Conservation (phyloP, 495 filamentous ascomycete genomes). For the Apodospora peruviana region DNA sequence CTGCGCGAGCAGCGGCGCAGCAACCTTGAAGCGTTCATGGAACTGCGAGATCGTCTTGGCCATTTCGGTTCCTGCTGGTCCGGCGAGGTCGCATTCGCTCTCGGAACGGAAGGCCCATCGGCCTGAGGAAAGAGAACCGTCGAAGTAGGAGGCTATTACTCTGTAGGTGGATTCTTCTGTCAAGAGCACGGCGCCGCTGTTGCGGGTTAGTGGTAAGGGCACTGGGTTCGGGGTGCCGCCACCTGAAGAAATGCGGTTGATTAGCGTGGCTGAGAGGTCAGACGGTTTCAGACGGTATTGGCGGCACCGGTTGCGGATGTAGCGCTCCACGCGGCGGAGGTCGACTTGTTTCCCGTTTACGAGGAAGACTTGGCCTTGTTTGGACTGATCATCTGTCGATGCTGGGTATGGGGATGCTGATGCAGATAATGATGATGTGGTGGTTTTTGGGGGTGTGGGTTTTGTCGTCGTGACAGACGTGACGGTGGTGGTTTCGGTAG, state of each 20-base stretch:
- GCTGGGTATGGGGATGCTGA: not conserved
- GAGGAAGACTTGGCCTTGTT: not conserved
- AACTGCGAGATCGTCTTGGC: not conserved
- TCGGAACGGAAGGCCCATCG: slow-evolving; percentile 1
- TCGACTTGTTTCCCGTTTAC: slow-evolving; percentile 11
- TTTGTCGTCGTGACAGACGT: not conserved
- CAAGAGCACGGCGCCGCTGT: not conserved
- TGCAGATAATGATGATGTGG: not conserved
- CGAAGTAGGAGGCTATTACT: slow-evolving; percentile 3
- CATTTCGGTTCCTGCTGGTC: not conserved
- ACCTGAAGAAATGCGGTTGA: not conserved
- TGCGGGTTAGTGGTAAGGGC: not conserved
- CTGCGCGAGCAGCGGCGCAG: slow-evolving; percentile 1
- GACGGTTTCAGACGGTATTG: slow-evolving; percentile 4
- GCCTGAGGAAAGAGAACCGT: not conserved
- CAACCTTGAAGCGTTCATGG: slow-evolving; percentile 10
- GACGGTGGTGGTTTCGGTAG: not conserved
- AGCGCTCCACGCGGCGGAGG: slow-evolving; percentile 1
- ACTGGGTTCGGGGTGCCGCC: not conserved
- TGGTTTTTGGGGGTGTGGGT: not conserved
- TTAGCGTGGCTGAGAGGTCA: slow-evolving; percentile 1
- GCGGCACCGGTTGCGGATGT: slow-evolving; percentile 7
- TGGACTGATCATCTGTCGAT: not conserved
- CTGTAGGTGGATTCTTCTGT: slow-evolving; percentile 5
- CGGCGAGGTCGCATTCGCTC: not conserved